Percentiles rank a stretch among this genome's conserved stretches.
Conservation (phyloP, 2,329 filamentous ascomycete species). For the Aspergillus aculeatus region DNA sequence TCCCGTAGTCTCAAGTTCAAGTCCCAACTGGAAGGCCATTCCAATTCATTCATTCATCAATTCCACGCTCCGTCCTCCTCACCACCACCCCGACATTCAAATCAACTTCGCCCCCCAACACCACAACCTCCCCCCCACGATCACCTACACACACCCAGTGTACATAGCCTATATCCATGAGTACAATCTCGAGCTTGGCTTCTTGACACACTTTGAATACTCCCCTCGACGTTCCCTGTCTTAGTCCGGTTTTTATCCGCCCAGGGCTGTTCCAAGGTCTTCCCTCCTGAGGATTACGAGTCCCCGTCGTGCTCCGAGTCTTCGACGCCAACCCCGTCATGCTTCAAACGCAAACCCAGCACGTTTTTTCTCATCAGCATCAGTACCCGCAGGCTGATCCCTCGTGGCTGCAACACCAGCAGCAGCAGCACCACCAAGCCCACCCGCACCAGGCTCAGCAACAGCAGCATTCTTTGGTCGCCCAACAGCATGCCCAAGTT, state of each 20-base stretch:
- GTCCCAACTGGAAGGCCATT: slow-evolving; percentile 13
- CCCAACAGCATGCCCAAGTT: slow-evolving; percentile 54
- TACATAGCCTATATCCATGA: slow-evolving; percentile 29
- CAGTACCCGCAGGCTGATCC: slow-evolving; percentile 51
- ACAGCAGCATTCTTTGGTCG: slow-evolving; percentile 47
- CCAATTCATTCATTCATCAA: slow-evolving; percentile 24
- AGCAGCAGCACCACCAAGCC: slow-evolving; percentile 36
- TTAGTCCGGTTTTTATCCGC: slow-evolving; percentile 15
- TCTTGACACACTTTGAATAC: slow-evolving; percentile 24
- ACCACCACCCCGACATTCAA: not conserved
- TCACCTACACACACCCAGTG: not conserved
- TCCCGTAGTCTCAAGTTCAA: slow-evolving; percentile 25
- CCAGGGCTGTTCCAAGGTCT: slow-evolving; percentile 17
- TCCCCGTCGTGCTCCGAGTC: slow-evolving; percentile 20
- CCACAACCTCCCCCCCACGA: not conserved
- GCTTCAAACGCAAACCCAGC: slow-evolving; percentile 55
- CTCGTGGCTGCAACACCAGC: slow-evolving; percentile 46
- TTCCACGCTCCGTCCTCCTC: slow-evolving; percentile 22
- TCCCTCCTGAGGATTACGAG: slow-evolving; percentile 23
- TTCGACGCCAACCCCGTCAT: slow-evolving; percentile 38
- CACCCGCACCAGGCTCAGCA: slow-evolving; percentile 41
- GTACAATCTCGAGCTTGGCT: slow-evolving; percentile 21
- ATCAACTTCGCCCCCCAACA: slow-evolving; percentile 3
- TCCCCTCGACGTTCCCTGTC: slow-evolving; percentile 11
- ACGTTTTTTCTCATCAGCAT: slow-evolving; percentile 62